Percentiles rank a stretch among this genome's conserved stretches.
These are phyloP conservation scores for Brassica juncea DNA, from an alignment of 345 rosid species.

Conservation along the genomic window DNA sequence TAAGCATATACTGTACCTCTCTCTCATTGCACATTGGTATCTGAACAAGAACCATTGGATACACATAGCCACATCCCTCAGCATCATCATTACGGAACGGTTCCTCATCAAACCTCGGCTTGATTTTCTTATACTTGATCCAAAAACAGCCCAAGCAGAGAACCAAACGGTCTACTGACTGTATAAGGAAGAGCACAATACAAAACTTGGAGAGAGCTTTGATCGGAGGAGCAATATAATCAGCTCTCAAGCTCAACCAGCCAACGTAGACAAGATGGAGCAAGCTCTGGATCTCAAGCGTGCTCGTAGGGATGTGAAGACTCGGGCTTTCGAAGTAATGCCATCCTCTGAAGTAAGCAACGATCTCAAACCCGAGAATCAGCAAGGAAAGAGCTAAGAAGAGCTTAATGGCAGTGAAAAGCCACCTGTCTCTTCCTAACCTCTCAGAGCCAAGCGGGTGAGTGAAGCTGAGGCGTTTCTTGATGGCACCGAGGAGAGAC, in stretches of 20 bases:
- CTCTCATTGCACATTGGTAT: conserved; percentile 86
- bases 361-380: conserved; percentile 63
- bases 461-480: conserved; percentile 64
- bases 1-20: too few species aligned
- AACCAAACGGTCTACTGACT: conserved; percentile 72
- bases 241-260: conserved; percentile 62
- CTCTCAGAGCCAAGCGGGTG: conserved; percentile 59
- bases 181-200: conserved; percentile 67
- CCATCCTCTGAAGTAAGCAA: conserved; percentile 78
- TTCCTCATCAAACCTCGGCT: conserved; percentile 56
- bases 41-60: conserved; percentile 89
- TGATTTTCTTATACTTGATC: conserved; percentile 76
- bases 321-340: conserved; percentile 67
- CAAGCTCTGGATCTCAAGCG: conserved; percentile 62
- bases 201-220: conserved; percentile 68
- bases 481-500: conserved; percentile 76
- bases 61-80: conserved; percentile 52
- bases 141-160: conserved; percentile 78
- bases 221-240: conserved; percentile 70
- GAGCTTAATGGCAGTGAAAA: conserved; percentile 56
- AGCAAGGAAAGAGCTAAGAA: conserved; percentile 53
- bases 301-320: conserved; percentile 61
- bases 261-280: conserved; percentile 60
- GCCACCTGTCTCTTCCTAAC: conserved; percentile 62
- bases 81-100: conserved; percentile 58